phyloP scores from a whole-genome alignment of 768 basidiomycete genomes.

The Hebeloma cylindrosporum region DNA sequence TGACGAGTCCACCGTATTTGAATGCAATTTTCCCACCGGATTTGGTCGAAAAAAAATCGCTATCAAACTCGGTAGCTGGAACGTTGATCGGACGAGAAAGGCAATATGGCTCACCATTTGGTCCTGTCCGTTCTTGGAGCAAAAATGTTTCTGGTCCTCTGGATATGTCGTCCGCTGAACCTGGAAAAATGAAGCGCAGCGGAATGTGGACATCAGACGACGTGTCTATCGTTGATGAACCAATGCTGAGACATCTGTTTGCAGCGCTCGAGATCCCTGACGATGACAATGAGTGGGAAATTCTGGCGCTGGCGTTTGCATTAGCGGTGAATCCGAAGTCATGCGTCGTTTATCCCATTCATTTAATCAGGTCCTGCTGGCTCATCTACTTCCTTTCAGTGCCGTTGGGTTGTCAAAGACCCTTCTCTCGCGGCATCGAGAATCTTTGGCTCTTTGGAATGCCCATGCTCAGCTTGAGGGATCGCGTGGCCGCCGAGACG shows the following conservation, averaged over 20 bases:
- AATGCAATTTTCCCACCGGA: constrained; percentile 52
- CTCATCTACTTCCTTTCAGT: constrained; percentile 34
- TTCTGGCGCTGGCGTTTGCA: constrained; percentile 66
- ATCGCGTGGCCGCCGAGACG: constrained; percentile 59
- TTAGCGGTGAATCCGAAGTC: constrained; percentile 56
- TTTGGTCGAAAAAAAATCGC: constrained; percentile 30
- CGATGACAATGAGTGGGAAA: constrained; percentile 65
- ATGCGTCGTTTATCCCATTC: constrained; percentile 32
- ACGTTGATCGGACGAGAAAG: constrained; percentile 65
- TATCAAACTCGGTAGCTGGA: constrained; percentile 64
- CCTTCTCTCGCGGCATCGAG: constrained; percentile 54
- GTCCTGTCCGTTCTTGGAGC: constrained; percentile 69
- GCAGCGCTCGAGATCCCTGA: constrained; percentile 47
- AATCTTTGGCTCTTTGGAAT: constrained; percentile 68
- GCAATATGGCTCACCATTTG: constrained; percentile 60
- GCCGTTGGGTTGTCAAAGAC: constrained; percentile 68
- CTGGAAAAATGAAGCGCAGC: constrained; percentile 27
- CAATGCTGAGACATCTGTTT: constrained; percentile 59
- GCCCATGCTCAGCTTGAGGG: constrained; percentile 75
- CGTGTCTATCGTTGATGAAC: constrained; percentile 47
- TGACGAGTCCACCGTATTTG: constrained; percentile 47
- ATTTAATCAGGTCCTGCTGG: not conserved
- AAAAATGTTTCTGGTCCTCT: constrained; percentile 53
- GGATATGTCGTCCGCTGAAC: constrained; percentile 35
- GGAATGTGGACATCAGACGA: constrained; percentile 47